Evolutionary conservation across 2,329 filamentous ascomycete genomes (phyloP).

Genomic region (Pestalotiopsis sp.): DNA sequence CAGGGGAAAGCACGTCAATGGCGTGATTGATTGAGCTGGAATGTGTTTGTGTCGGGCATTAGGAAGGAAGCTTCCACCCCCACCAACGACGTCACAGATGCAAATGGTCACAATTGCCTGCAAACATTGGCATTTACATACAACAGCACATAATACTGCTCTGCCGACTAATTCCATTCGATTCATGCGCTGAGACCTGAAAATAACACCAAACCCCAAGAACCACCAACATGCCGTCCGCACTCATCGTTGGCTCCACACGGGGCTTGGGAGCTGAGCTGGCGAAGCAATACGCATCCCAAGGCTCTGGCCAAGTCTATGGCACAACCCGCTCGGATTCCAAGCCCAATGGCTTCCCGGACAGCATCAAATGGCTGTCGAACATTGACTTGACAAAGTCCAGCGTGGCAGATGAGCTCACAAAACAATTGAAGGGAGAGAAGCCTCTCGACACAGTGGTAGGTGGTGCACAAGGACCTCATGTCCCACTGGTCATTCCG

Average conservation of each 20-base stretch:
- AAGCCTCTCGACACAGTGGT: slow-evolving; percentile 48
- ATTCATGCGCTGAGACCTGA: no score
- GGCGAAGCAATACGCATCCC: slow-evolving; percentile 56
- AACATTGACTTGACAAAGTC: slow-evolving; percentile 57
- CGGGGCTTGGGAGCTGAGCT: slow-evolving; percentile 68
- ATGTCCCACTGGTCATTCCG: not conserved
- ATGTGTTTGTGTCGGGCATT: not conserved
- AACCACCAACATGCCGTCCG: slow-evolving; percentile 40
- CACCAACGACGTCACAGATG: not conserved
- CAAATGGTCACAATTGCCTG: not conserved
- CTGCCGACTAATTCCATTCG: no score
- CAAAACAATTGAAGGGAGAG: slow-evolving; percentile 41
- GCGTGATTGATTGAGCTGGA: not conserved
- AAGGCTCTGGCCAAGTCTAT: slow-evolving; percentile 52
- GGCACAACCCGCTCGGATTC: slow-evolving; percentile 58
- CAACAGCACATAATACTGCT: no score
- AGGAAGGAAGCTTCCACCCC: not conserved
- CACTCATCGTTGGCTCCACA: slow-evolving; percentile 70
- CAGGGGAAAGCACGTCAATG: not conserved
- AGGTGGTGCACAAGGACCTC: slow-evolving; percentile 21
- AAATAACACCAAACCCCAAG: no score
- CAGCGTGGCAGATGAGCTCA: slow-evolving; percentile 49
- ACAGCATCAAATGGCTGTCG: slow-evolving; percentile 57
- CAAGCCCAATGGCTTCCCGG: slow-evolving; percentile 43
- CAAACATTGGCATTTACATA: not conserved